Evolutionary conservation across 1,139 yeast species (phyloP).

Genomic region (Saccharomycopsis hybrid): DNA sequence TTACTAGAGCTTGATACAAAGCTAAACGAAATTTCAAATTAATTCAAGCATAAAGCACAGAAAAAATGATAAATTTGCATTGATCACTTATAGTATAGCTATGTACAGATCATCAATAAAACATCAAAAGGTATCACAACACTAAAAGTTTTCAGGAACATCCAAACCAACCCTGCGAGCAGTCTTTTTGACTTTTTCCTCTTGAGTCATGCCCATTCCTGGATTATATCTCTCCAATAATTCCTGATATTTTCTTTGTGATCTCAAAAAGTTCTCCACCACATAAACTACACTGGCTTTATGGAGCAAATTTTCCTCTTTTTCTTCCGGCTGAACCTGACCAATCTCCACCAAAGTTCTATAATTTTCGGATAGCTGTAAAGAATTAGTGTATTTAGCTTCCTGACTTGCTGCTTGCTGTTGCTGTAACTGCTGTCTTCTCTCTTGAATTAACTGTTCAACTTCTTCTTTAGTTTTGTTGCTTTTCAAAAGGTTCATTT

Average conservation of each 20-base stretch:
- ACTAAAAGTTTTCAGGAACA: slow-evolving; percentile 41
- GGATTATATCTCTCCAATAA: slow-evolving; percentile 83
- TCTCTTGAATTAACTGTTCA: slow-evolving; percentile 10
- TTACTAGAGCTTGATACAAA: no score
- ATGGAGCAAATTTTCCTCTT: slow-evolving; percentile 22
- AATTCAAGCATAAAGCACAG: no score
- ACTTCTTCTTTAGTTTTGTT: neutral
- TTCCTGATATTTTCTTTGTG: slow-evolving; percentile 74
- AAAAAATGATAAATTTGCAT: no score
- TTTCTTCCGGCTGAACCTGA: slow-evolving; percentile 25
- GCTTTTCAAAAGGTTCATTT: slow-evolving; percentile 37
- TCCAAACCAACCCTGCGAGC: slow-evolving; percentile 83
- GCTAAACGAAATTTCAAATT: no score
- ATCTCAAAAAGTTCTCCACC: slow-evolving; percentile 46
- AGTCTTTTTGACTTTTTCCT: slow-evolving; percentile 68
- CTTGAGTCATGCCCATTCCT: slow-evolving; percentile 69
- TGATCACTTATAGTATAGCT: no score
- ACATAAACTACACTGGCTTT: slow-evolving; percentile 6
- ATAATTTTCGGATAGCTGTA: slow-evolving; percentile 2
- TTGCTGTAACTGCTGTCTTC: neutral
- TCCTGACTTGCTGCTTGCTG: neutral
- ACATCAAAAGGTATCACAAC: no score
- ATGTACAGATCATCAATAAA: no score
- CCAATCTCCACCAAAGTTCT: slow-evolving; percentile 12
- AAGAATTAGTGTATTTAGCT: neutral